These are phyloP conservation scores for Erodium trifolium DNA, from an alignment of 441 rosid genomes.

Conservation along the genomic window DNA sequence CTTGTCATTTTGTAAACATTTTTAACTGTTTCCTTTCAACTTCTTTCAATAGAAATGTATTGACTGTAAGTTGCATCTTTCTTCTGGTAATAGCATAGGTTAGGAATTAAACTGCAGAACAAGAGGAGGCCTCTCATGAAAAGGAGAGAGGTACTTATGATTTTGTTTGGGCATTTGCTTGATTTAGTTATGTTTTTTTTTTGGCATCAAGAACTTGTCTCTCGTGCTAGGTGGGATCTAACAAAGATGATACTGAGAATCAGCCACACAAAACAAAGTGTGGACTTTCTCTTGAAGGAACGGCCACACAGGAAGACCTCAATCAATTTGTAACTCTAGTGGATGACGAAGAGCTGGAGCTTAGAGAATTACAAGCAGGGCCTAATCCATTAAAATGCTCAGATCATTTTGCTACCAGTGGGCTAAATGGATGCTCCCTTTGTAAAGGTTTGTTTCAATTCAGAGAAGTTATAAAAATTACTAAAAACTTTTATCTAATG, in stretches of 20 bases:
- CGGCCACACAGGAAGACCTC: conserved; percentile 25
- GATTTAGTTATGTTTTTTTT: conserved; percentile 15
- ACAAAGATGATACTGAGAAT: conserved; percentile 28
- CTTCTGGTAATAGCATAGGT: conserved; percentile 47
- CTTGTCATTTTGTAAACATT: not conserved
- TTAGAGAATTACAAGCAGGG: conserved; percentile 68
- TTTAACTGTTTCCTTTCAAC: not conserved
- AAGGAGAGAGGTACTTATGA: conserved; percentile 44
- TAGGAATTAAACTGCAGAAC: conserved; percentile 38
- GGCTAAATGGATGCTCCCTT: conserved; percentile 49
- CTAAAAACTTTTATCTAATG: not conserved
- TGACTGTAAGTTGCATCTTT: conserved; percentile 17
- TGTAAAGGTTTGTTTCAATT: conserved; percentile 60
- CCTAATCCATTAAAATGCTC: conserved; percentile 48
- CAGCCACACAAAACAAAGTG: conserved; percentile 49
- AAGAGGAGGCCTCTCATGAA: conserved; percentile 44
- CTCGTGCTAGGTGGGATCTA: conserved; percentile 44
- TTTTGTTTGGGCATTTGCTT: conserved; percentile 13
- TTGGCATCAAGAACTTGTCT: conserved; percentile 17
- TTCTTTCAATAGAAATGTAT: conserved; percentile 10
- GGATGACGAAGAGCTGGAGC: conserved; percentile 90
- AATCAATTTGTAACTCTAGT: conserved; percentile 41
- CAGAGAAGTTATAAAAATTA: not conserved
- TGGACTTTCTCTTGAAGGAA: conserved; percentile 51
- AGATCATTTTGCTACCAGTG: conserved; percentile 50